Base-by-base conservation (phyloP, 176 grass and related monocot species). In the Oryza coarctata region DNA sequence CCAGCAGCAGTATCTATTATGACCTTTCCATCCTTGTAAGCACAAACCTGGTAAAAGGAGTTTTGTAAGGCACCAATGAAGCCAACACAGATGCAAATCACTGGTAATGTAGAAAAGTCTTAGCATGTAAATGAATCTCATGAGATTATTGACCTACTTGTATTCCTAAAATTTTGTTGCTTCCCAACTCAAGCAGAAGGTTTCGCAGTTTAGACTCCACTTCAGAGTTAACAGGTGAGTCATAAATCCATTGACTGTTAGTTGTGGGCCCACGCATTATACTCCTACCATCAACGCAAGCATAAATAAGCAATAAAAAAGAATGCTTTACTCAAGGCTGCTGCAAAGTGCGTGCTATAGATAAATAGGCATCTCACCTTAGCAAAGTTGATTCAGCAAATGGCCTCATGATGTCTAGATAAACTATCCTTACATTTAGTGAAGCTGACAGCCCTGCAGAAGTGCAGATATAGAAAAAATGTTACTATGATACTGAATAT, bases 1-100 rank as follows among this genome's bases (percentile, higher is more conserved):
- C 96, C 96, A 65, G 90, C 93, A 52, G 93, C 88, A 9, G 96
- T 99, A 90, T 99, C 96, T 90, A 99, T 99, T 88, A 99, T 90
- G 26, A 95, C 96, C 57, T 93, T 93, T 83, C 96, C 96, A 70
- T 99, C 93, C 92, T 99, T 99, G 63, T 99, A 99, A 44, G 89
- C 96, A 66, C 96, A 99, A 33, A 99, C 83, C 96, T 99, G 76
- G 9, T 58, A 41, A 39, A 78, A 84, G 41, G 83, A 61, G 11
- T 77, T 65, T 45, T 71, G 23, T 74, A 68, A 88, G 70, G 49
- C 33, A 80, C 63, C 33, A 28, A 38, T 52, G 40, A 75, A 67
- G 29, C 34, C 41, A 40, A 63, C 39, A 1, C 11, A 25, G 39
- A 35, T 64, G 70, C 38, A 82, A 2, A 65, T 50, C 18, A 27